phyloP scores from a whole-genome alignment of 768 basidiomycete genomes.

The Rhodotorula taiwanensis region DNA sequence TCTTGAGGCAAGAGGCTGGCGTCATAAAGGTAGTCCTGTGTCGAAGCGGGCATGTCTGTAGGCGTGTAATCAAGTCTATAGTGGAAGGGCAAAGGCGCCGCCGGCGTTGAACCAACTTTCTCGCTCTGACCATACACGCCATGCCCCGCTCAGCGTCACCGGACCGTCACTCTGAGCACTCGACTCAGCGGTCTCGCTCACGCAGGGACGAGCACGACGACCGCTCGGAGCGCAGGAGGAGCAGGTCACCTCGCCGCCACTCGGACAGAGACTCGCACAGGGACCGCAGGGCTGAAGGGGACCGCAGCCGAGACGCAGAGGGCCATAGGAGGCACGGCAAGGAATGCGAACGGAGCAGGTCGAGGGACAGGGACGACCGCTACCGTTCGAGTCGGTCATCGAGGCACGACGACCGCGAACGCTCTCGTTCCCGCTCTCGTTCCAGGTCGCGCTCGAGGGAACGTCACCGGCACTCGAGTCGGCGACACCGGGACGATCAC shows the following conservation, averaged over 20 bases:
- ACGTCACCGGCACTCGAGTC: neutral
- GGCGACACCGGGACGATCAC: neutral
- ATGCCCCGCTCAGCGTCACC: slow-evolving; percentile 28
- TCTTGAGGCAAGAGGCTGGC: neutral
- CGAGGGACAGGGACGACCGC: slow-evolving; percentile 3
- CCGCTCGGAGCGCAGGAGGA: slow-evolving; percentile 5
- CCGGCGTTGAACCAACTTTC: neutral
- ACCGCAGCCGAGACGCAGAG: neutral
- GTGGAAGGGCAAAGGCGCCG: neutral
- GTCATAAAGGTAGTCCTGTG: slow-evolving; percentile 12
- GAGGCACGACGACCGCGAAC: neutral
- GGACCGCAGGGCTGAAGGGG: neutral
- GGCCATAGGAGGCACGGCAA: neutral
- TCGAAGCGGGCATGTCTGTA: neutral
- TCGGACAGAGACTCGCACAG: neutral
- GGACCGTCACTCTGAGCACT: slow-evolving; percentile 14
- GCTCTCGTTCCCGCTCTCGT: slow-evolving; percentile 10
- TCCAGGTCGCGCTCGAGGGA: slow-evolving; percentile 16
- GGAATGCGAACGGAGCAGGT: neutral
- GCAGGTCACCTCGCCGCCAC: neutral
- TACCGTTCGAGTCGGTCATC: too few species aligned
- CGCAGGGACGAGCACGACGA: neutral
- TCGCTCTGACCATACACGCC: neutral
- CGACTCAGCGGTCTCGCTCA: neutral
- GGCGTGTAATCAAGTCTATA: neutral